These are phyloP conservation scores for Torulaspora gathmanii DNA, from an alignment of 805 yeast species.

Conservation along the genomic window DNA sequence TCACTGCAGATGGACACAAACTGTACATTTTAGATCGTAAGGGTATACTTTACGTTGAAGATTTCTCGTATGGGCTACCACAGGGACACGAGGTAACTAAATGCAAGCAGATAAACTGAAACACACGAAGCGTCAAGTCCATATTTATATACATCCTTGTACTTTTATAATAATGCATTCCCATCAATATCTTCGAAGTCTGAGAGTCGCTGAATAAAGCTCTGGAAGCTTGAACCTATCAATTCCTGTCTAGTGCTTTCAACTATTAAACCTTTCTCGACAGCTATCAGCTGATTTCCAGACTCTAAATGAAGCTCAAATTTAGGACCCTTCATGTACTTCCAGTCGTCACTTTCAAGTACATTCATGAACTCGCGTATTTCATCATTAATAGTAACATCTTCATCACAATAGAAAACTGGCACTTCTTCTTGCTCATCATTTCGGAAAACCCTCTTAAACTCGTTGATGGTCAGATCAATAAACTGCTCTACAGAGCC, in stretches of 20 bases:
- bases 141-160: background rate
- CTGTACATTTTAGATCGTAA: slow-evolving; percentile 73
- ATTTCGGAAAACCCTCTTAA: slow-evolving; percentile 13
- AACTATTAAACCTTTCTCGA: slow-evolving; percentile 47
- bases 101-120: slow-evolving; percentile 51
- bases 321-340: slow-evolving; percentile 67
- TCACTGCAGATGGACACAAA: slow-evolving; percentile 77
- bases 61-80: slow-evolving; percentile 83
- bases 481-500: slow-evolving; percentile 29
- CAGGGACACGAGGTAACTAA: slow-evolving; percentile 62
- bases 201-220: slow-evolving; percentile 10
- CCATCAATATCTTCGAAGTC: slow-evolving; percentile 1
- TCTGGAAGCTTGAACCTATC: slow-evolving; percentile 19
- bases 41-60: slow-evolving; percentile 73
- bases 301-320: slow-evolving; percentile 51
- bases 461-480: slow-evolving; percentile 30
- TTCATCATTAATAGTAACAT: slow-evolving; percentile 36
- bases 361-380: slow-evolving; percentile 39
- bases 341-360: slow-evolving; percentile 66
- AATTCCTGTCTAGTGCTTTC: slow-evolving; percentile 14
- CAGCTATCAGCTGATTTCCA: slow-evolving; percentile 36
- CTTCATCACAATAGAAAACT: slow-evolving; percentile 29
- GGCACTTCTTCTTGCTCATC: slow-evolving; percentile 29
- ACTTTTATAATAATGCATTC: background rate
- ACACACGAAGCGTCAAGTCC: background rate